Conservation (phyloP, 345 rosid genomes). For the Brassica juncea region DNA sequence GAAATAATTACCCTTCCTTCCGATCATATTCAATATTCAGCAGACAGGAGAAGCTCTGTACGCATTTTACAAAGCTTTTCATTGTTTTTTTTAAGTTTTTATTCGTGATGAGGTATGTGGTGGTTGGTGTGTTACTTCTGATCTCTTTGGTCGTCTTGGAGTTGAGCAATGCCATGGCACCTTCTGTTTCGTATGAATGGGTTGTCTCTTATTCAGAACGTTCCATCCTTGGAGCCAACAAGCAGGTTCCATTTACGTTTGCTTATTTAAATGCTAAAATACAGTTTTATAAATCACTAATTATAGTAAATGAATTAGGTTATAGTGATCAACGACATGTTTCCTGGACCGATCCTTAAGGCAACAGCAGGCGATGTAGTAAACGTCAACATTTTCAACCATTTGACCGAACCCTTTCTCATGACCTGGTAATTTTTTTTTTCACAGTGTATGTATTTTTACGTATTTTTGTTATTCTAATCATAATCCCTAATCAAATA, state of each 20-base stretch:
- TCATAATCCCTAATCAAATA: not conserved
- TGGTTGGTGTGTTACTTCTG: constrained; percentile 11
- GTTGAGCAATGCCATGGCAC: constrained; percentile 30
- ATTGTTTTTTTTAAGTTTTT: not conserved
- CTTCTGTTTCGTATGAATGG: constrained; percentile 46
- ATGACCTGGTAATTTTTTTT: constrained; percentile 52
- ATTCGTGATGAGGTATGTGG: constrained; percentile 15
- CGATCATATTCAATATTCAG: not conserved
- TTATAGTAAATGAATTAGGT: constrained; percentile 34
- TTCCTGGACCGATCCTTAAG: constrained; percentile 69
- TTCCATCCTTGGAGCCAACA: constrained; percentile 49
- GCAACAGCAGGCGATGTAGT: constrained; percentile 57
- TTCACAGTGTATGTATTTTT: not conserved
- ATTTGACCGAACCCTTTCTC: constrained; percentile 62
- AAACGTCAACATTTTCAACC: constrained; percentile 54
- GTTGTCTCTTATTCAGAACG: constrained; percentile 49
- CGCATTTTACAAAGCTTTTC: not conserved
- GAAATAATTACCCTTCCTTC: not conserved
- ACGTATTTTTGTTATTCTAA: not conserved
- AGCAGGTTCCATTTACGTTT: constrained; percentile 40
- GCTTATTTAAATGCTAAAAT: not conserved
- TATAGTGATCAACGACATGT: constrained; percentile 60
- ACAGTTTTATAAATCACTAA: not conserved
- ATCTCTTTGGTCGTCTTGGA: constrained; percentile 17
- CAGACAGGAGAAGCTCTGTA: not conserved